Percentiles rank a stretch among this genome's conserved stretches.
Conservation (phyloP, 2,329 filamentous ascomycete genomes). For the Cercospora berteroae region DNA sequence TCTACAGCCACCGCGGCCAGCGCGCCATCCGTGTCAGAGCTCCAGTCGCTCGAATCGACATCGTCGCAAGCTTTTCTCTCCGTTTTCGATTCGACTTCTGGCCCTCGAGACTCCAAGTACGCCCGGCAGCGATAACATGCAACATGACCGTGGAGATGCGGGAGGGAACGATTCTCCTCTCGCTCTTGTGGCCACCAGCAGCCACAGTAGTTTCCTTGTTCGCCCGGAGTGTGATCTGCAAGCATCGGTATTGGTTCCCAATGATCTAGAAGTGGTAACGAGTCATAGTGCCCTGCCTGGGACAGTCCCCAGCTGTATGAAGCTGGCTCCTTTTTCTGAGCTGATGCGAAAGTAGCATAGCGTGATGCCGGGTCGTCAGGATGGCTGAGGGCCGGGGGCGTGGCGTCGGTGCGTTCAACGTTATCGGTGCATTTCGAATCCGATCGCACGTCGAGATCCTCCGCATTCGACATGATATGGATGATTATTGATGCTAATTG, state of each 20-base stretch:
- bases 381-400: background rate
- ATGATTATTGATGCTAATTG: background rate
- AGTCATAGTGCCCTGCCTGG: background rate
- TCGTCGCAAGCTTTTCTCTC: background rate
- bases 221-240: background rate
- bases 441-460: background rate
- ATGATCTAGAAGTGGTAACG: background rate
- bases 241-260: background rate
- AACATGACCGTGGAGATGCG: background rate
- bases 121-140: background rate
- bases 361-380: background rate
- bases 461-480: background rate
- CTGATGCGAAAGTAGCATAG: background rate
- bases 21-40: background rate
- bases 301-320: background rate
- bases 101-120: background rate
- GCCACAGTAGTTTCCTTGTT: background rate
- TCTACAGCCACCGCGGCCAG: background rate
- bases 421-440: background rate
- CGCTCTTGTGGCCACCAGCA: background rate
- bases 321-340: background rate
- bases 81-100: background rate
- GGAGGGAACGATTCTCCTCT: background rate
- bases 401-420: background rate
- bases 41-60: background rate